Base-by-base conservation (phyloP, 2,329 filamentous ascomycete species). In the Teratosphaeria gauchensis region DNA sequence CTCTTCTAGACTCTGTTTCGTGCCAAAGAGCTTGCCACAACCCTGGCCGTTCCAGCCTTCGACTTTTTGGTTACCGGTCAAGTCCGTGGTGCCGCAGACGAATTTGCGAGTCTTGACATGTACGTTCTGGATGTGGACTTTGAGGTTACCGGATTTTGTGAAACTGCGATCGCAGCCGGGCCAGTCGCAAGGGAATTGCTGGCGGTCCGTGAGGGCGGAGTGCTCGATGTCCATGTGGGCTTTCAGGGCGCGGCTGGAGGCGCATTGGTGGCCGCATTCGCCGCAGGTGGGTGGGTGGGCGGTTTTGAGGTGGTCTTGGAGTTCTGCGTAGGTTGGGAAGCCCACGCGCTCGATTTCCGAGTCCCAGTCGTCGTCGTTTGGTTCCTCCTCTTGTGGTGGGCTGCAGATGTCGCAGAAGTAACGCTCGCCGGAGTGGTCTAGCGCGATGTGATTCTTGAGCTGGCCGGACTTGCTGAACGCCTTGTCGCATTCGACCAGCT, bases 141-240 rank as follows among this genome's bases (percentile, higher is more conserved):
- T 88, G 56, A 95, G 79, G 66, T 96, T 96, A n/a, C 87, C 87
- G 61, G 83, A 84, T 69, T 88, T 89, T 19, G 89, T 92, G 73
- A 96, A 96, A 57, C 79, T 83, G 68, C 89, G 89, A 58, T 76
- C 78, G 72, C 92, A 96, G 24, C 82, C 86, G 0, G 79, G 74
- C 68, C 85, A 80, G 0, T 84, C 80, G 70, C 92, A 96, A 1
- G 76, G 71, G 0, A 79, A 83, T 48, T 65, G 72, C 84, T 88
- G 60, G 19, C 65, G 59, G 53, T 63, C 51, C 55, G 64, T 54
- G 56, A 71, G 48, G 54, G 58, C n/a, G 35, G 58, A 53, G 53
- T 96, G 92, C 58, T 86, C 77, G 61, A 87, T 83, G 65, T 95
- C 90, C 53, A 94, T 78, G 74, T 96, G 92, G 53, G 83, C 82